phyloP scores from a whole-genome alignment of 768 basidiomycete species.

The Amanita pseudoporphyria region DNA sequence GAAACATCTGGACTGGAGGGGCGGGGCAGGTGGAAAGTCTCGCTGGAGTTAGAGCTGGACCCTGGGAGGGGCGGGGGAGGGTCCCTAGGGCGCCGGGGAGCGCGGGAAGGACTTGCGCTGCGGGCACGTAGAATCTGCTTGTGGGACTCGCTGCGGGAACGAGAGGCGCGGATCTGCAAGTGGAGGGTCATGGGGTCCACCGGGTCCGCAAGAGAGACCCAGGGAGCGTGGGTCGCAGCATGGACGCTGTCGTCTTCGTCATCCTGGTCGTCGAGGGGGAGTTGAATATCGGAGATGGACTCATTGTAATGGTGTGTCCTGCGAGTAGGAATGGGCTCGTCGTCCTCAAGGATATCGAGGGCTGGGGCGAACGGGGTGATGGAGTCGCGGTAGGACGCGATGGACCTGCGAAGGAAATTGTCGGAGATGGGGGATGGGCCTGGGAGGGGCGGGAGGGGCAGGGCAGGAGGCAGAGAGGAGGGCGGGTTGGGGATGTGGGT shows the following conservation, averaged over 20 bases:
- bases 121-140: conserved; percentile 13
- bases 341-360: conserved; percentile 20
- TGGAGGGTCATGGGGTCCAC: conserved; percentile 21
- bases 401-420: conserved; percentile 24
- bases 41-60: conserved; percentile 4
- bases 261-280: conserved; percentile 21
- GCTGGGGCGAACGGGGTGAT: conserved; percentile 12
- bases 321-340: conserved; percentile 8
- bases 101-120: conserved; percentile 1
- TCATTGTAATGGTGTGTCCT: conserved; percentile 20
- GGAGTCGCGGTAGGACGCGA: conserved; percentile 6
- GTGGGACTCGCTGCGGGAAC: conserved; percentile 19
- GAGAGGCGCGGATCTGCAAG: conserved; percentile 12
- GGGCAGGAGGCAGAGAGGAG: conserved; percentile 24
- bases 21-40: conserved; percentile 7
- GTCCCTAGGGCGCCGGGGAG: neutral
- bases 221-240: conserved; percentile 5
- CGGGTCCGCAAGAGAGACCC: conserved; percentile 19
- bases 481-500: conserved; percentile 25
- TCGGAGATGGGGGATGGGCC: conserved; percentile 49
- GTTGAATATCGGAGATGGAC: conserved; percentile 28
- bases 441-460: conserved; percentile 50
- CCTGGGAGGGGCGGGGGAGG: neutral
- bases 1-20: conserved; percentile 26
- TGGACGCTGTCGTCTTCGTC: conserved; percentile 13